Base-by-base conservation (phyloP, 2,329 filamentous ascomycete genomes). In the Fusarium domesticum region DNA sequence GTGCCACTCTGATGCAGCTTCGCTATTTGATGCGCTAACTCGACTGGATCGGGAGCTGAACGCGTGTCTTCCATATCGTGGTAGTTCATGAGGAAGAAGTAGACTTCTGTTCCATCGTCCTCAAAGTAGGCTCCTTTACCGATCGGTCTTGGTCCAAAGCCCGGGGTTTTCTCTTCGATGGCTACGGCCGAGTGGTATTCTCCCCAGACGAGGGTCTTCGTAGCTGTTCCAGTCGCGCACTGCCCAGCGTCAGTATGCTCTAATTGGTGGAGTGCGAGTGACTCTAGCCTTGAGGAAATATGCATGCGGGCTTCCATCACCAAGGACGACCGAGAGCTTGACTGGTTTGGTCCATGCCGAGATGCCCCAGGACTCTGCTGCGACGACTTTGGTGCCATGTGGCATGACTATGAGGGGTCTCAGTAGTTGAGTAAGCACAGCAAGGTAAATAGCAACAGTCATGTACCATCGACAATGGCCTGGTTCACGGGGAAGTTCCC, bases 1-100 rank as follows among this genome's bases (percentile, higher is more conserved):
- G 35, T 39, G 36, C 59, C 57, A 3, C 46, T 52, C 19, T 48
- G 46, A 37, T 68, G 66, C 2, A 69, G 34, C 10, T 40, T 31
- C 3, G 35, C 37, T 11, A 50, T 15, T 4, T 20, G 18, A 12
- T 11, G 15, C 4, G 20, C 33, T 4, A 50, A 19, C 14, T 40
- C 28, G 3, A 15, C 32, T 6, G 38, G 42, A 12, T 41, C 37
- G 3, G 47, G 47, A 2, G 36, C 18, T 12, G 6, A 20, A 5
- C 28, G 30, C 10, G 40, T 28, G 18, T 32, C 36, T 10, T 28
- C 39, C 42, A 52, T 45, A n/a, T 52, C 35, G 11, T 39, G 40
- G 31, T 44, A 52, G 12, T 37, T 30, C 7, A 23, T 18, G 18
- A 52, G 12, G 14, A 38, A 52, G 35, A 47, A 52, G 40, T 37